phyloP scores from a whole-genome alignment of 176 grass and related monocot species.

The Oryza glumipatula region DNA sequence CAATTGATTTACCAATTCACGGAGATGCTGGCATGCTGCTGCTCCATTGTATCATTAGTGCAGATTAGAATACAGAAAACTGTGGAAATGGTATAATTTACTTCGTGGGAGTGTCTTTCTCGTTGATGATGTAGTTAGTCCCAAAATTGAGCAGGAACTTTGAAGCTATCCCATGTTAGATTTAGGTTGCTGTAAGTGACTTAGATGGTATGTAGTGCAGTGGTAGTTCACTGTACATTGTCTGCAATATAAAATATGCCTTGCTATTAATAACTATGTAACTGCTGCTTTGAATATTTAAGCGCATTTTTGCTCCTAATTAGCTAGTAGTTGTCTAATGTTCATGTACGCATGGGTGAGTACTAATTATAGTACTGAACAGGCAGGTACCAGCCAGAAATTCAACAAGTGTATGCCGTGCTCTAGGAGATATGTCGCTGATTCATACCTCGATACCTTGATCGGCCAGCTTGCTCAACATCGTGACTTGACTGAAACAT shows the following conservation, averaged over 20 bases:
- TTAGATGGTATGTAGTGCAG: not conserved
- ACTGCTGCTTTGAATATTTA: not conserved
- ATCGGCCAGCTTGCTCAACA: constrained; percentile 19
- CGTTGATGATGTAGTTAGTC: not conserved
- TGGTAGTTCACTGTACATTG: not conserved
- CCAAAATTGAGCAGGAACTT: not conserved
- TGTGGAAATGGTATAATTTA: not conserved
- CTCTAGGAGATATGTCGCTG: constrained; percentile 43
- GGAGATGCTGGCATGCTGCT: not conserved
- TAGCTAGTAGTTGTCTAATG: not conserved
- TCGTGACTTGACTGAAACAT: constrained; percentile 26
- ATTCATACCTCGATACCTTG: not conserved
- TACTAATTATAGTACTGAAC: constrained; percentile 30
- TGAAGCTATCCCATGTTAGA: constrained; percentile 3
- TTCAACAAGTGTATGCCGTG: constrained; percentile 48
- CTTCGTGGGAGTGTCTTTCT: not conserved
- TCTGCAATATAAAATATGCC: not conserved
- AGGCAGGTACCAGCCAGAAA: constrained; percentile 29
- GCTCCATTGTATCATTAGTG: not conserved
- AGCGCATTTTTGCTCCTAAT: not conserved
- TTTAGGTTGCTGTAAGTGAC: not conserved
- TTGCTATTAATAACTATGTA: not conserved
- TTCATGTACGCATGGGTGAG: not conserved
- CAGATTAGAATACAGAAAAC: not conserved
- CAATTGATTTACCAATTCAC: not conserved